A percentile compares a stretch with the other conserved stretches of the same genome.
Conservation (phyloP, 331 rosid species). For the Acacia concinna region DNA sequence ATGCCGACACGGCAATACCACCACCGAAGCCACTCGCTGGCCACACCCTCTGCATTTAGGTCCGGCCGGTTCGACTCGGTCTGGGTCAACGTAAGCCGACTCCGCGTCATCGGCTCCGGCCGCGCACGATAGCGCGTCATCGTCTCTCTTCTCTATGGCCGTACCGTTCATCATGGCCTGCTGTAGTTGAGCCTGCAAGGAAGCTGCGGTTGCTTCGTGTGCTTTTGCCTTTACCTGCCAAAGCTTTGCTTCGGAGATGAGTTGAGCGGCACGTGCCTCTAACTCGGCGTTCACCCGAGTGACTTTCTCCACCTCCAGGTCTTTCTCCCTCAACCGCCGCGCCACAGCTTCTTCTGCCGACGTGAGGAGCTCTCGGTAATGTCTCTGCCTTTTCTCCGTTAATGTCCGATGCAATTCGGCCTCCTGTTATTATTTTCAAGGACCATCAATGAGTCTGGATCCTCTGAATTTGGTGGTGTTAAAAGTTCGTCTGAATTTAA, state of each 20-base stretch:
- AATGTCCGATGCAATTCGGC: slow-evolving; percentile 67
- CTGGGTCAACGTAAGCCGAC: slow-evolving; percentile 76
- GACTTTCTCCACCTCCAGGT: slow-evolving; percentile 65
- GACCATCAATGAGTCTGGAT: not conserved
- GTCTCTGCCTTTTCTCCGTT: slow-evolving; percentile 75
- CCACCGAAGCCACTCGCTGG: slow-evolving; percentile 68
- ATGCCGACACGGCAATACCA: slow-evolving; percentile 85
- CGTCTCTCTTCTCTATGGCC: slow-evolving; percentile 22
- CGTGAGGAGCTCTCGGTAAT: slow-evolving; percentile 57
- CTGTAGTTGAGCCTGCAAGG: slow-evolving; percentile 74
- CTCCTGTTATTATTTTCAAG: slow-evolving; percentile 45
- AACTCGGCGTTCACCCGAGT: slow-evolving; percentile 68
- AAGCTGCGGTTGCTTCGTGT: slow-evolving; percentile 67
- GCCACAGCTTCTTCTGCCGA: slow-evolving; percentile 68
- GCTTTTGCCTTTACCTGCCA: slow-evolving; percentile 89
- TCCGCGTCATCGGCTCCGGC: slow-evolving; percentile 74
- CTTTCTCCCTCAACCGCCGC: slow-evolving; percentile 61
- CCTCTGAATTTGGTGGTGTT: not conserved
- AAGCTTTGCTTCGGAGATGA: slow-evolving; percentile 65
- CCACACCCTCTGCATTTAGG: slow-evolving; percentile 73
- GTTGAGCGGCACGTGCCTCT: slow-evolving; percentile 84
- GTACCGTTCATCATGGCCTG: slow-evolving; percentile 58
- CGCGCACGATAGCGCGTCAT: slow-evolving; percentile 40
- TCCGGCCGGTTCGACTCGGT: slow-evolving; percentile 43
- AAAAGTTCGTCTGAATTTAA: not conserved